phyloP scores from a whole-genome alignment of 371 early-diverging fungal species.

The Basidiobolus meristosporus region DNA sequence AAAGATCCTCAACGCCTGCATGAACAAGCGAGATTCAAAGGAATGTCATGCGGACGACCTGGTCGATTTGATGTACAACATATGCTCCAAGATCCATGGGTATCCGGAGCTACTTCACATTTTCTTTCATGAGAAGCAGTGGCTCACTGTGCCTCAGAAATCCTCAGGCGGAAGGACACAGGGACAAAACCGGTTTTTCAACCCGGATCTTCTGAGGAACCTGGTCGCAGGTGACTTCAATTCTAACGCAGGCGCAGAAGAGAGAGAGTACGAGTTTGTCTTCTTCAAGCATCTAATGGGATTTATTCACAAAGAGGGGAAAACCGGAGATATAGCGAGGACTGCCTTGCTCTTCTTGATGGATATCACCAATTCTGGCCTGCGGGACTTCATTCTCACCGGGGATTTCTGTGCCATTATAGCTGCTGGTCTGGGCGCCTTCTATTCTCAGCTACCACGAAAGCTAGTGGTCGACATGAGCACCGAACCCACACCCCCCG shows the following conservation, averaged over 20 bases:
- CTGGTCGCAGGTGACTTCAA: too few relatives aligned
- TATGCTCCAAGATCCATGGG: conserved; percentile 80
- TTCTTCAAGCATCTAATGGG: conserved; percentile 68
- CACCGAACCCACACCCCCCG: conserved; percentile 12
- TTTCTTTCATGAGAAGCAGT: conserved; percentile 70
- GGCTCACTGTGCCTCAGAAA: conserved; percentile 48
- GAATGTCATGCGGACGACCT: conserved; percentile 62
- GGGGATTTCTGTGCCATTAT: conserved; percentile 68
- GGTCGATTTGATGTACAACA: conserved; percentile 71
- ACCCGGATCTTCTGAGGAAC: too few relatives aligned
- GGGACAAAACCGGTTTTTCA: conserved; percentile 3
- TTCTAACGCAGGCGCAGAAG: not conserved
- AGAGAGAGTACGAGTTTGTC: conserved; percentile 57
- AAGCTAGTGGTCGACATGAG: conserved; percentile 9
- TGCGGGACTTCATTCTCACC: conserved; percentile 58
- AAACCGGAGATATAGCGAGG: conserved; percentile 74
- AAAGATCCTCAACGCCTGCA: conserved; percentile 49
- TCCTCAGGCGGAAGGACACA: too few relatives aligned
- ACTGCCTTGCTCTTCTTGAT: conserved; percentile 76
- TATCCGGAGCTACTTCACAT: conserved; percentile 72
- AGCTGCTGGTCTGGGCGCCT: conserved; percentile 71
- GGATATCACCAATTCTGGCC: conserved; percentile 51
- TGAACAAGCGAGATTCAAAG: conserved; percentile 25
- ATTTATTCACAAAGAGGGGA: conserved; percentile 75
- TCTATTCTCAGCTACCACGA: conserved; percentile 82